Base-by-base conservation (phyloP, 257 asterid genomes). In the Fraxinus pennsylvanica region DNA sequence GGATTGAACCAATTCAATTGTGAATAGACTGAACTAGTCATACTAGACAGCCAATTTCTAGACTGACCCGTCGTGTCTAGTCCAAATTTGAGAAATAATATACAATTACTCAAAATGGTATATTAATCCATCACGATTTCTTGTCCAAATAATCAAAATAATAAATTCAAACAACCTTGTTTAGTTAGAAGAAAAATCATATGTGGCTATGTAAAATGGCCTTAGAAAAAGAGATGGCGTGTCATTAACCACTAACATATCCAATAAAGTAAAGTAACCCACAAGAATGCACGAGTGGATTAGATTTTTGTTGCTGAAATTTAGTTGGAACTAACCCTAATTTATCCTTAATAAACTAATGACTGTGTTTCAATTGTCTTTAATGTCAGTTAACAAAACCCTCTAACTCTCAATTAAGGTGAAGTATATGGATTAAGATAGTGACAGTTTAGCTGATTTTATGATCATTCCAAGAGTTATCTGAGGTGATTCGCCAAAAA, bases 251-350 rank as follows among this genome's bases (percentile, higher is more conserved):
- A 39, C 73, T 15, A 67, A 61, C 52, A 43, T 43, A 43, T 43
- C 50, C 50, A 43, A 43, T 32, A 66, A 81, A 66, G 77, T 84
- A 84, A 81, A 79, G 88, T 85, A 75, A 67, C 84, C 84, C 78
- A 33, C 72, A 82, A 81, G 85, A 81, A 65, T 72, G 30, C 5
- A 54, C 2, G 6, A 30, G 22, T 13, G n/a, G n/a, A n/a, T 36
- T 50, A 66, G 29, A 36, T 72, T 41, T 76, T 84, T 81, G 76
- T 76, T 79, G 78, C 67, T 61, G 54, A 38, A 59, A 71, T 78
- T 45, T 76, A 67, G 70, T 74, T 78, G 73, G 73, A 79, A 77
- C 82, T 47, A 81, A 81, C 82, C 54, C 80, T 81, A 54, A 4
- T 47, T 13, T 54, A 75, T 57, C 52, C 25, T 32, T 25, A 35